These are phyloP conservation scores for Aspergillus bridgeri DNA, from an alignment of 495 filamentous ascomycete species.

Conservation along the genomic window DNA sequence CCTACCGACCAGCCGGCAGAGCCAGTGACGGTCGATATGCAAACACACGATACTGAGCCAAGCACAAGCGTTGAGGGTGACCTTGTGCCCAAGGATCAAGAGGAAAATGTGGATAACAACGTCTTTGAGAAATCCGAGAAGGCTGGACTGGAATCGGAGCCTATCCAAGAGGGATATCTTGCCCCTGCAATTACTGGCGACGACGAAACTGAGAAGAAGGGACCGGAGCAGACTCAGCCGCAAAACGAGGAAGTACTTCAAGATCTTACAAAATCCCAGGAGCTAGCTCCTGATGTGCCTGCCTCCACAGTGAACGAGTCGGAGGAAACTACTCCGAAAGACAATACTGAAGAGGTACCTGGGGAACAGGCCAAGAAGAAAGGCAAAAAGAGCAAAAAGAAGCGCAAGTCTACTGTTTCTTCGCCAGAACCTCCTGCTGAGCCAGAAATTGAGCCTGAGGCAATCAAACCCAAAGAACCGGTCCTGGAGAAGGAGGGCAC, in stretches of 20 bases:
- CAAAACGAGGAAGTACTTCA: neutral
- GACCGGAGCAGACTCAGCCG: neutral
- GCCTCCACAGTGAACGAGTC: neutral
- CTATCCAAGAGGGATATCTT: neutral
- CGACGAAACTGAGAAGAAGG: neutral
- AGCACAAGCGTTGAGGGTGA: neutral
- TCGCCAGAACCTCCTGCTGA: slow-evolving; percentile 25
- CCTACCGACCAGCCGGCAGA: neutral
- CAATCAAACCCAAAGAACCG: neutral
- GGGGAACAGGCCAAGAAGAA: slow-evolving; percentile 13
- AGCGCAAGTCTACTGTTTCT: slow-evolving; percentile 31
- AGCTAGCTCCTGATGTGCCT: neutral
- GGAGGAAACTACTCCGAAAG: neutral
- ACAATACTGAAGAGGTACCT: neutral
- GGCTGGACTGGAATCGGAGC: neutral
- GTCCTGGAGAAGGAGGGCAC: neutral
- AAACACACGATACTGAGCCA: neutral
- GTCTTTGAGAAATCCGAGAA: neutral
- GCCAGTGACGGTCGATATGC: neutral
- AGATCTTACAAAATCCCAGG: slow-evolving; percentile 2
- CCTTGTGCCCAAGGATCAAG: neutral
- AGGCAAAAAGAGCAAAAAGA: slow-evolving; percentile 28
- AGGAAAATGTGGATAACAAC: neutral
- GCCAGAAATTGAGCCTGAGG: slow-evolving; percentile 27
- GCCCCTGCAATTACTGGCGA: neutral